phyloP scores from a whole-genome alignment of 306 rosid genomes.

The Malus asiatica region DNA sequence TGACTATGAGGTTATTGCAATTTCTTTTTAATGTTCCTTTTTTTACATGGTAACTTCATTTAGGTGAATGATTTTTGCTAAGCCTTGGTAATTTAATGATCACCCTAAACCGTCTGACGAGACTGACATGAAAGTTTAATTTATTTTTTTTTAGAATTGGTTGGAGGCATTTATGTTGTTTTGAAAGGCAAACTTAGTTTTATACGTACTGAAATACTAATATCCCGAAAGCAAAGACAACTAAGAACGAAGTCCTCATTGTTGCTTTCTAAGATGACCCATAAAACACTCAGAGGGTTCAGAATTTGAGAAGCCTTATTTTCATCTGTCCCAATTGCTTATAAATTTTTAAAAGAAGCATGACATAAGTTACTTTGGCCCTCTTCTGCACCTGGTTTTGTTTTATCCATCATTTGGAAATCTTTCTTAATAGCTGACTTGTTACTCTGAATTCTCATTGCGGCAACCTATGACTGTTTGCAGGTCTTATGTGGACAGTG shows the following conservation, averaged over 20 bases:
- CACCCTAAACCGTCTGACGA: not conserved
- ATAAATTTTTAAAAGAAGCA: not conserved
- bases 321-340: not conserved
- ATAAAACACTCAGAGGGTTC: not conserved
- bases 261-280: not conserved
- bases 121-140: not conserved
- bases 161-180: not conserved
- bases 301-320: not conserved
- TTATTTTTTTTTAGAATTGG: not conserved
- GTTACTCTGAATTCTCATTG: conserved; percentile 4
- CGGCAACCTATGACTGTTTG: conserved; percentile 9
- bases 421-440: not conserved
- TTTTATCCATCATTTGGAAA: not conserved
- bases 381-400: not conserved
- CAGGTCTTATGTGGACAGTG: conserved; percentile 81
- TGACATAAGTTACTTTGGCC: not conserved
- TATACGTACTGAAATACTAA: too few species aligned
- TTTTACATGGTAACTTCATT: not conserved
- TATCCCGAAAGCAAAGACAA: not conserved
- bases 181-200: not conserved
- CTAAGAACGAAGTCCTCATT: not conserved
- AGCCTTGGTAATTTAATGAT: not conserved
- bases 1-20: conserved; percentile 68
- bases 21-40: not conserved
- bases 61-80: not conserved